Evolutionary conservation across 768 basidiomycete species (phyloP).

Genomic region (Stropharia rugosoannulata): DNA sequence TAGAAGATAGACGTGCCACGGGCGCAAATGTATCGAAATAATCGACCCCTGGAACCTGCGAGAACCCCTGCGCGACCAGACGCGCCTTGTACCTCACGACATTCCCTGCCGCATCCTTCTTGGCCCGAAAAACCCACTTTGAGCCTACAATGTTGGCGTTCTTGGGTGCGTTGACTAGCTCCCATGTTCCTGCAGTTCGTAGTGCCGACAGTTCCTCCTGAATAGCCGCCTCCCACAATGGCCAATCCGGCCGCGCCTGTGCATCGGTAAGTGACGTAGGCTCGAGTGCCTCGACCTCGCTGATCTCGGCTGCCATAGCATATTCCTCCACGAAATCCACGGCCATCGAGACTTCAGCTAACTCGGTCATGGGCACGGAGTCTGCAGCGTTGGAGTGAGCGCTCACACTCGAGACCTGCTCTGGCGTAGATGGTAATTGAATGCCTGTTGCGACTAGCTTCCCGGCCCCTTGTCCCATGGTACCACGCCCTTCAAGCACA

Average conservation of each 20-base stretch:
- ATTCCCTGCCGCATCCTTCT: slow-evolving; percentile 29
- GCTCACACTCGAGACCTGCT: too few species aligned
- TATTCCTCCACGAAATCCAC: too few species aligned
- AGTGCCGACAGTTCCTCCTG: slow-evolving; percentile 25
- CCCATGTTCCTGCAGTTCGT: slow-evolving; percentile 25
- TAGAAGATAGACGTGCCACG: slow-evolving; percentile 22
- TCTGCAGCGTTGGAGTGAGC: too few species aligned
- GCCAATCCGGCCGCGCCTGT: slow-evolving; percentile 19
- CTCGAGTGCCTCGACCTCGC: too few species aligned
- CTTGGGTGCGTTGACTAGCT: slow-evolving; percentile 19
- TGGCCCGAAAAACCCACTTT: slow-evolving; percentile 32
- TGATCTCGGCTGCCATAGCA: too few species aligned
- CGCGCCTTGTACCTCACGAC: slow-evolving; percentile 27
- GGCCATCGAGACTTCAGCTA: too few species aligned
- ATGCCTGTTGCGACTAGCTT: too few species aligned
- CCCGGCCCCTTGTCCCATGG: too few species aligned
- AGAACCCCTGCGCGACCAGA: slow-evolving; percentile 24
- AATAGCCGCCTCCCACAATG: slow-evolving; percentile 22
- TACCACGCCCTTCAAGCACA: too few species aligned
- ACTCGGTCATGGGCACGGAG: too few species aligned
- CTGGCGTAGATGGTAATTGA: too few species aligned
- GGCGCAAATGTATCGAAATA: slow-evolving; percentile 34
- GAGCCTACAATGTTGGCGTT: slow-evolving; percentile 21
- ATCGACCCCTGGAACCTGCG: slow-evolving; percentile 37
- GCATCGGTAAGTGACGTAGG: neutral